phyloP scores from a whole-genome alignment of 306 rosid species.

The Sesbania bispinosa region DNA sequence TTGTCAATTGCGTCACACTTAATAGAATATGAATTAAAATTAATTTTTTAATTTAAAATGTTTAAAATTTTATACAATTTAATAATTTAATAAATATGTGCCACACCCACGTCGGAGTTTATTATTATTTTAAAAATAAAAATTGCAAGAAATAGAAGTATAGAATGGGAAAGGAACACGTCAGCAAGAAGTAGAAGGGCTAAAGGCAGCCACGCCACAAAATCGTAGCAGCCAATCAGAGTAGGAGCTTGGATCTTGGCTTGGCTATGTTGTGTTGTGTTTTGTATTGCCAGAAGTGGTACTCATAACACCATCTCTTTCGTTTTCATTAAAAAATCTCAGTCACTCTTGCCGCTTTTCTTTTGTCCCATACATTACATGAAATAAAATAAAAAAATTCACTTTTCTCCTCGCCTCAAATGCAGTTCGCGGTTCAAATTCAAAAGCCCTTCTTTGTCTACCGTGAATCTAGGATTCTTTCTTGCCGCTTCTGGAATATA shows the following conservation, averaged over 20 bases:
- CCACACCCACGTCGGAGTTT: too few species aligned
- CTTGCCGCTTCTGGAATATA: too few species aligned
- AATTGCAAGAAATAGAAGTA: too few species aligned
- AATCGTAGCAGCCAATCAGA: conserved; percentile 37
- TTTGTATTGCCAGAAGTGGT: background rate
- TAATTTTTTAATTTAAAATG: too few species aligned
- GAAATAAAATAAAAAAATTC: background rate
- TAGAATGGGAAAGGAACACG: conserved; percentile 38
- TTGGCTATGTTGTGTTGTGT: background rate
- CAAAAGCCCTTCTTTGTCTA: conserved; percentile 13
- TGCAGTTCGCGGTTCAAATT: conserved; percentile 37
- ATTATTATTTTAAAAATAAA: too few species aligned
- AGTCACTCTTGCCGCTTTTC: too few species aligned
- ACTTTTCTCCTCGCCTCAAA: conserved; percentile 41
- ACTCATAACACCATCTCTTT: background rate
- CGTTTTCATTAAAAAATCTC: conserved; percentile 22
- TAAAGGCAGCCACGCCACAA: conserved; percentile 12
- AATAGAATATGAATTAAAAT: too few species aligned
- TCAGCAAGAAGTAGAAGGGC: conserved; percentile 5
- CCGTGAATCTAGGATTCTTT: too few species aligned
- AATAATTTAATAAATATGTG: too few species aligned
- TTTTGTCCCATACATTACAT: background rate
- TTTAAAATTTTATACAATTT: too few species aligned
- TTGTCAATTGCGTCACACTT: too few species aligned
- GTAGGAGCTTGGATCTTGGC: background rate